Conservation (phyloP, 2,329 filamentous ascomycete genomes). For the Mycosphaerella arachidis region DNA sequence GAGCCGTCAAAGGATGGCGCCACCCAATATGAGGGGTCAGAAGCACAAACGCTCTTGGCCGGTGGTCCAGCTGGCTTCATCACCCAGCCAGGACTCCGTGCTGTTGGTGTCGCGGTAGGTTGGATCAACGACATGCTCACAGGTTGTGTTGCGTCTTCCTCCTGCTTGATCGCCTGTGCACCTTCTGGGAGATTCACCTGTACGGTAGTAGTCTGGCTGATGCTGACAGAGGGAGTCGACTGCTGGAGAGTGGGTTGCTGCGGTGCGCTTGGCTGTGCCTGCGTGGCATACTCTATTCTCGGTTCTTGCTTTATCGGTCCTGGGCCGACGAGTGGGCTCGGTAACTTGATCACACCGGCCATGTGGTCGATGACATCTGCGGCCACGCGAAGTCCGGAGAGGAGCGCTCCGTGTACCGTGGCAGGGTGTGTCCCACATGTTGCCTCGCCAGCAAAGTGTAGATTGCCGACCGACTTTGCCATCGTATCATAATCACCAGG, state of each 20-base stretch:
- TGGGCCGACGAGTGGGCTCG: slow-evolving; percentile 67
- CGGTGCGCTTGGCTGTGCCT: background rate
- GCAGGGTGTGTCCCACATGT: slow-evolving; percentile 94
- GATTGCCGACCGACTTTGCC: slow-evolving; percentile 75
- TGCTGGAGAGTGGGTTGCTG: slow-evolving; percentile 1
- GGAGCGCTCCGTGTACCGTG: slow-evolving; percentile 92
- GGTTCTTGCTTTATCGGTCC: slow-evolving; percentile 39
- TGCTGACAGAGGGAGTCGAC: background rate
- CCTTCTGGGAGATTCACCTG: background rate
- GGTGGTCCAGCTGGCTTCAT: slow-evolving; percentile 23
- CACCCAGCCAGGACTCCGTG: background rate
- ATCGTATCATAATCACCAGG: slow-evolving; percentile 89
- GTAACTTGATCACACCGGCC: slow-evolving; percentile 74
- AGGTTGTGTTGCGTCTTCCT: slow-evolving; percentile 10
- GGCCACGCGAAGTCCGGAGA: slow-evolving; percentile 86
- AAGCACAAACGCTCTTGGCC: slow-evolving; percentile 28
- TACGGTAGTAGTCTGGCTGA: background rate
- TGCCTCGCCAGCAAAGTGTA: slow-evolving; percentile 94
- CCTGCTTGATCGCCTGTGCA: slow-evolving; percentile 24
- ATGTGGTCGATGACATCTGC: slow-evolving; percentile 77
- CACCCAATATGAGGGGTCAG: slow-evolving; percentile 33
- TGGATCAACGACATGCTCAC: slow-evolving; percentile 1
- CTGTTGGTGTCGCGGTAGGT: slow-evolving; percentile 1
- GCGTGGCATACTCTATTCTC: background rate
- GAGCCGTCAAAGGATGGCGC: slow-evolving; percentile 28